Evolutionary conservation across 2,329 filamentous ascomycete genomes (phyloP).

Genomic region (Colletotrichum trifolii): DNA sequence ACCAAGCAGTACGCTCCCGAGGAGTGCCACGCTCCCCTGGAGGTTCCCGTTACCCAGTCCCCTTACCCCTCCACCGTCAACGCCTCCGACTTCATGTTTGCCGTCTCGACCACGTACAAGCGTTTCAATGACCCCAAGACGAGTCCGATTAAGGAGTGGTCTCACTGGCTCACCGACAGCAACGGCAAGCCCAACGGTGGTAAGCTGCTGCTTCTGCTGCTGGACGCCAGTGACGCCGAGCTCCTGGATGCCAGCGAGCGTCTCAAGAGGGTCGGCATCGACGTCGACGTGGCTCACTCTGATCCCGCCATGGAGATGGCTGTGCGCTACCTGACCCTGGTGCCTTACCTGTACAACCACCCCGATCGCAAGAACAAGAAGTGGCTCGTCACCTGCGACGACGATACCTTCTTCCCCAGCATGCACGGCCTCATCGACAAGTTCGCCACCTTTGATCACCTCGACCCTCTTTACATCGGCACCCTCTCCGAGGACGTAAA

Average conservation of each 20-base stretch:
- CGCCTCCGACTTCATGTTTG: conserved; percentile 68
- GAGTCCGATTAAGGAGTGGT: conserved; percentile 67
- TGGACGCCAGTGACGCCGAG: conserved; percentile 63
- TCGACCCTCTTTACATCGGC: conserved; percentile 67
- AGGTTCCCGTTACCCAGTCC: conserved; percentile 62
- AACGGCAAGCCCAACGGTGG: conserved; percentile 66
- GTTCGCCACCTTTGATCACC: conserved; percentile 63
- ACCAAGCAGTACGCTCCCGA: conserved; percentile 53
- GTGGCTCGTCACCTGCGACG: conserved; percentile 72
- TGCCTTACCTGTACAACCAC: conserved; percentile 66
- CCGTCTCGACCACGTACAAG: conserved; percentile 68
- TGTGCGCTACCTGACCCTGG: conserved; percentile 66
- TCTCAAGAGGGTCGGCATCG: conserved; percentile 61
- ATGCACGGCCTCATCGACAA: conserved; percentile 64
- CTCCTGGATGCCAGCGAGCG: conserved; percentile 60
- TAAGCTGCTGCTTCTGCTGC: conserved; percentile 64
- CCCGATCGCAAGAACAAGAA: conserved; percentile 59
- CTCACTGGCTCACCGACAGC: conserved; percentile 69
- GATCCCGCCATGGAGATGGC: conserved; percentile 67
- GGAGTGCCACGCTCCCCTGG: conserved; percentile 60
- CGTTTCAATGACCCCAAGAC: conserved; percentile 63
- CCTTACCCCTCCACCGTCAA: conserved; percentile 62
- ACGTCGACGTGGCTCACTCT: conserved; percentile 67
- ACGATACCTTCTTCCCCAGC: conserved; percentile 73
- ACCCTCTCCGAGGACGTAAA: conserved; percentile 71